Percentiles rank a stretch among this genome's conserved stretches.
phyloP scores from a whole-genome alignment of 768 basidiomycete genomes.

The Podaxis mareebaensis region DNA sequence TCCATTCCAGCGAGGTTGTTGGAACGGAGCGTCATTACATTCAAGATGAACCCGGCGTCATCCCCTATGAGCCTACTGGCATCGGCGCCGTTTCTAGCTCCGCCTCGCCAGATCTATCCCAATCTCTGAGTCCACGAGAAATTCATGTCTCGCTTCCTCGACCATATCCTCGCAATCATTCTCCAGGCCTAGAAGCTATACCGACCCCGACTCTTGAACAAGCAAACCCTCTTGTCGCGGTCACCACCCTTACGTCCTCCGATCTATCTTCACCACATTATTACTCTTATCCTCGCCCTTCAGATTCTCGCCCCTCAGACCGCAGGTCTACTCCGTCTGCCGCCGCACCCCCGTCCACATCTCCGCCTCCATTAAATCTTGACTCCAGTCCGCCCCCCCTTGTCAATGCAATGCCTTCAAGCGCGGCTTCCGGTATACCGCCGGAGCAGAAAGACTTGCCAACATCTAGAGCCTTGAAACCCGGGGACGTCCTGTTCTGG shows the following conservation, averaged over 20 bases:
- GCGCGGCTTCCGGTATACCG: slow-evolving; percentile 19
- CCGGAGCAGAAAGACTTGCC: slow-evolving; percentile 42
- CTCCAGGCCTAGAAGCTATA: slow-evolving; percentile 34
- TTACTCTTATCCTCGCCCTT: slow-evolving; percentile 16
- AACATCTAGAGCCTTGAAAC: slow-evolving; percentile 41
- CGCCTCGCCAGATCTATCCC: slow-evolving; percentile 1
- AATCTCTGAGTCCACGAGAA: background rate
- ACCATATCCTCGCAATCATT: slow-evolving; percentile 26
- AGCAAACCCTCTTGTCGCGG: slow-evolving; percentile 28
- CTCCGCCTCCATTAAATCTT: slow-evolving; percentile 19
- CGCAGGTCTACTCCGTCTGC: slow-evolving; percentile 16
- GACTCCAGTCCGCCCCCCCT: slow-evolving; percentile 28
- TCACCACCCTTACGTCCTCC: slow-evolving; percentile 27
- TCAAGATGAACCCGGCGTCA: slow-evolving; percentile 62
- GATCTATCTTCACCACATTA: slow-evolving; percentile 21
- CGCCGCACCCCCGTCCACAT: slow-evolving; percentile 13
- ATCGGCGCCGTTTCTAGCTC: slow-evolving; percentile 10
- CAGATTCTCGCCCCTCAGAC: slow-evolving; percentile 23
- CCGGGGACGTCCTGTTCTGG: slow-evolving; percentile 73
- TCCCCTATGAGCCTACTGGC: slow-evolving; percentile 38
- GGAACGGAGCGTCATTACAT: slow-evolving; percentile 67
- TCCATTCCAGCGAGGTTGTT: slow-evolving; percentile 70
- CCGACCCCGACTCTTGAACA: slow-evolving; percentile 41
- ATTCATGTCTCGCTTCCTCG: slow-evolving; percentile 14
- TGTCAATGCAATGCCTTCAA: slow-evolving; percentile 24